These are phyloP conservation scores for Aspergillus sp. DNA, from an alignment of 2,329 filamentous ascomycete genomes.

Conservation along the genomic window DNA sequence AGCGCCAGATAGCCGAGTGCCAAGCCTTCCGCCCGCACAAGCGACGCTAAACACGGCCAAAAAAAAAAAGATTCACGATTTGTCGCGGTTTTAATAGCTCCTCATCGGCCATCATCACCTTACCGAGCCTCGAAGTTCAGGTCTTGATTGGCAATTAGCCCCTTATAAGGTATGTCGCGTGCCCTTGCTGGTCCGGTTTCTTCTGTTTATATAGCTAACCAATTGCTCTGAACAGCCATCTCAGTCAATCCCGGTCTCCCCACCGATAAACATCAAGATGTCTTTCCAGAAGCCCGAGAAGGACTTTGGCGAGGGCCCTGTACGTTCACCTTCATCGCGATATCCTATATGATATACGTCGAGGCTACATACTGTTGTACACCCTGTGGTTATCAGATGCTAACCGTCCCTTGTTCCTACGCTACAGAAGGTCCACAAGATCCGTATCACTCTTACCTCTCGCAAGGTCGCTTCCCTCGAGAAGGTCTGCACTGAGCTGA, in stretches of 20 bases:
- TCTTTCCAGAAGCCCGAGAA: slow-evolving; percentile 96
- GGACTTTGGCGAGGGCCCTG: slow-evolving; percentile 83
- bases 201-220: neutral
- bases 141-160: slow-evolving; percentile 64
- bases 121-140: slow-evolving; percentile 73
- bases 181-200: neutral
- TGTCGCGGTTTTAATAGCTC: slow-evolving; percentile 16
- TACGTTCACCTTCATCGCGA: slow-evolving; percentile 41
- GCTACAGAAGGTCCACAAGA: slow-evolving; percentile 83
- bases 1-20: slow-evolving; percentile 37
- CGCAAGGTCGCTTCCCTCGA: slow-evolving; percentile 94
- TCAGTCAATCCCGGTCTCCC: slow-evolving; percentile 17
- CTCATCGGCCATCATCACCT: slow-evolving; percentile 62
- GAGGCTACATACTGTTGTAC: slow-evolving; percentile 1
- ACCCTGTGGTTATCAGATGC: neutral
- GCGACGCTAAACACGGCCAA: slow-evolving; percentile 6
- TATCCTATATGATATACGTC: neutral
- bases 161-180: slow-evolving; percentile 17
- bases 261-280: slow-evolving; percentile 56
- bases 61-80: slow-evolving; percentile 11
- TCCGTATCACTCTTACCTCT: slow-evolving; percentile 94
- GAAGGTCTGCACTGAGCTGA: slow-evolving; percentile 97
- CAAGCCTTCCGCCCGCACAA: slow-evolving; percentile 29
- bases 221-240: slow-evolving; percentile 8
- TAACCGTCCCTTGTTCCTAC: slow-evolving; percentile 8